Evolutionary conservation across 2,329 filamentous ascomycete species (phyloP).

Genomic region (Cladobotryum protrusum): DNA sequence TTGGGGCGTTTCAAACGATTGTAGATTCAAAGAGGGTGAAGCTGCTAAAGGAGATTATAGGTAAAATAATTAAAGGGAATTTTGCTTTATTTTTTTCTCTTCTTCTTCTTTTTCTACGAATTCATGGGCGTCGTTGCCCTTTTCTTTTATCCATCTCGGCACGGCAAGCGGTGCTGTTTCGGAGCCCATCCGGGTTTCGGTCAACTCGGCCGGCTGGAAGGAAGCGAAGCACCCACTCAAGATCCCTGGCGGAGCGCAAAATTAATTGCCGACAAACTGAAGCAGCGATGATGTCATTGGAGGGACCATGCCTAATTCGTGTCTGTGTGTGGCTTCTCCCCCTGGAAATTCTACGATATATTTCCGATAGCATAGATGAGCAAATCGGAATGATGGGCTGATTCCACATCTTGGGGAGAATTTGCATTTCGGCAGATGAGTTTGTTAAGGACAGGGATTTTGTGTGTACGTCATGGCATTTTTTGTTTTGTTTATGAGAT

Average conservation of each 20-base stretch:
- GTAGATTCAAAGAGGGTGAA: background rate
- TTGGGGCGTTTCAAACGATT: too few relatives aligned
- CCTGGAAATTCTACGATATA: too few relatives aligned
- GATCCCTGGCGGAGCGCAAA: conserved; percentile 1
- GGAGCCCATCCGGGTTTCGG: background rate
- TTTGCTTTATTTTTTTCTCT: background rate
- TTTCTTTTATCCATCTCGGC: conserved; percentile 7
- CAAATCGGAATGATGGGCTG: too few relatives aligned
- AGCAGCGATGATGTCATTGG: background rate
- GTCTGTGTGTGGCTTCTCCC: too few relatives aligned
- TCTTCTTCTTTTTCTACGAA: too few relatives aligned
- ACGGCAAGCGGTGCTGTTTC: conserved; percentile 6
- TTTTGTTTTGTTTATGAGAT: too few relatives aligned
- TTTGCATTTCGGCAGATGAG: too few relatives aligned
- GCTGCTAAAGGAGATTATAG: background rate
- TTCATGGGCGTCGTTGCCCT: background rate
- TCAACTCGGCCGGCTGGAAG: conserved; percentile 4
- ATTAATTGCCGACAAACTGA: background rate
- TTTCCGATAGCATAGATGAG: too few relatives aligned
- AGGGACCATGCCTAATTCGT: too few relatives aligned
- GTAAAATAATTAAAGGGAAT: background rate
- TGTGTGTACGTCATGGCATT: too few relatives aligned
- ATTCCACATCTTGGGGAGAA: too few relatives aligned
- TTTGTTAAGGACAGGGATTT: too few relatives aligned
- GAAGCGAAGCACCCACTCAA: background rate